Evolutionary conservation across 805 yeast genomes (phyloP).

Genomic region (Candida endomychidarum): DNA sequence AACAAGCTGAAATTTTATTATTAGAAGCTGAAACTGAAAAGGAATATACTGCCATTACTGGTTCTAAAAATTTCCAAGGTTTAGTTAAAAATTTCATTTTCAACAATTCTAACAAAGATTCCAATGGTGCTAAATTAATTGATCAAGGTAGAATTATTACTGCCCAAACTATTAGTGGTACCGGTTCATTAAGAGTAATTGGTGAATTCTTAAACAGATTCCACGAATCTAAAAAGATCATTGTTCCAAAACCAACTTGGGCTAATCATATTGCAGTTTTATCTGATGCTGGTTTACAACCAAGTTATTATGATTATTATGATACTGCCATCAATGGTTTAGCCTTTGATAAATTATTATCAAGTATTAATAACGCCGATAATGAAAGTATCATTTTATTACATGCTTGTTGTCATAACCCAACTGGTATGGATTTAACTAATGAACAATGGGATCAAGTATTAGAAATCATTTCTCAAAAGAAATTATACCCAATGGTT

Average conservation of each 20-base stretch:
- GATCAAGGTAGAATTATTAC: constrained; percentile 69
- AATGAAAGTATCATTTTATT: constrained; percentile 67
- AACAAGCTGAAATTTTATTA: constrained; percentile 58
- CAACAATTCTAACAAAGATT: constrained; percentile 54
- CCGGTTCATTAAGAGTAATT: constrained; percentile 88
- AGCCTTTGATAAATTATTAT: constrained; percentile 62
- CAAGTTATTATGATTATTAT: constrained; percentile 70
- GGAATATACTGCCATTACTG: constrained; percentile 86
- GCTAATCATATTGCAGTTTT: constrained; percentile 87
- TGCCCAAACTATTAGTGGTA: constrained; percentile 89
- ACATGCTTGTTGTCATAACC: constrained; percentile 97
- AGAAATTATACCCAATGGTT: constrained; percentile 72
- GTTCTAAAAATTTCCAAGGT: constrained; percentile 64
- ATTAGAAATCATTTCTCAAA: constrained; percentile 56
- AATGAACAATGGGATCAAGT: constrained; percentile 78
- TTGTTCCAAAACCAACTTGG: constrained; percentile 91
- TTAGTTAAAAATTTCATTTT: constrained; percentile 71
- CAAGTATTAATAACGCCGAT: constrained; percentile 54
- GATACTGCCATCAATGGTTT: constrained; percentile 59
- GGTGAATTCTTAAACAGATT: constrained; percentile 72
- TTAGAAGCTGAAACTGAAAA: constrained; percentile 57
- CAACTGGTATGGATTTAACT: constrained; percentile 92
- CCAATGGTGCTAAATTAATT: constrained; percentile 54
- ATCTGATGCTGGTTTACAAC: constrained; percentile 64
- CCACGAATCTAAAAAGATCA: constrained; percentile 54